Conservation (phyloP, 2,329 filamentous ascomycete species). For the Curvularia eragrostidis region DNA sequence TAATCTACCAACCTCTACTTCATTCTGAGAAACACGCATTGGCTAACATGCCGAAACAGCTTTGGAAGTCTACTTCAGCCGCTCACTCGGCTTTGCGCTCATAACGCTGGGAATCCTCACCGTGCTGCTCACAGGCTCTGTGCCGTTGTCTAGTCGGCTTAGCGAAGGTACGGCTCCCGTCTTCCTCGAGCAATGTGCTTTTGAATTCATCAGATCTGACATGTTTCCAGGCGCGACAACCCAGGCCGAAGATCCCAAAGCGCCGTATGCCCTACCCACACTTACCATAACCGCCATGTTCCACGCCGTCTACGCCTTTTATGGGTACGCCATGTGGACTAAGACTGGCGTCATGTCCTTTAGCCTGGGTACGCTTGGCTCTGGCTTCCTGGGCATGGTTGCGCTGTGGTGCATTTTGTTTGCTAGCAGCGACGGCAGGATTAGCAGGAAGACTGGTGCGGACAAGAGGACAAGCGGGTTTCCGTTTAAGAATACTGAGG, state of each 20-base stretch:
- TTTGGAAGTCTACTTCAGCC: slow-evolving; percentile 76
- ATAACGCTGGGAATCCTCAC: slow-evolving; percentile 68
- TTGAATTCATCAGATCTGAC: slow-evolving; percentile 1
- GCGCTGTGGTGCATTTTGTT: slow-evolving; percentile 71
- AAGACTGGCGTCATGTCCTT: slow-evolving; percentile 63
- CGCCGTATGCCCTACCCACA: slow-evolving; percentile 65
- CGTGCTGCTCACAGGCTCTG: slow-evolving; percentile 72
- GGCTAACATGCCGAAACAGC: slow-evolving; percentile 47
- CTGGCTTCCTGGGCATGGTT: slow-evolving; percentile 63
- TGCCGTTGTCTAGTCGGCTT: slow-evolving; percentile 67
- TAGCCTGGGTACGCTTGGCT: slow-evolving; percentile 65
- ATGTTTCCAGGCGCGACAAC: slow-evolving; percentile 41
- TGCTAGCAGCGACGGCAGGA: slow-evolving; percentile 61
- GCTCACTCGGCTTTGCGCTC: slow-evolving; percentile 71
- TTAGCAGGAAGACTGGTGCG: slow-evolving; percentile 68
- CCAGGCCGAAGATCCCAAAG: slow-evolving; percentile 47
- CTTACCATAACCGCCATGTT: slow-evolving; percentile 71
- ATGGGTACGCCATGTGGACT: slow-evolving; percentile 71
- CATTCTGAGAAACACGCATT: background rate
- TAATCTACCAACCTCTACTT: background rate
- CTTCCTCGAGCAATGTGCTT: background rate
- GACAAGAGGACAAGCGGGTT: slow-evolving; percentile 72
- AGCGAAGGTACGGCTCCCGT: slow-evolving; percentile 32
- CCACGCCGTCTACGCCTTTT: slow-evolving; percentile 64
- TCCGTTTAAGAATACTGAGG: slow-evolving; percentile 68